These are phyloP conservation scores for Linnemannia schmuckeri DNA, from an alignment of 192 early-diverging fungal species.

Conservation along the genomic window DNA sequence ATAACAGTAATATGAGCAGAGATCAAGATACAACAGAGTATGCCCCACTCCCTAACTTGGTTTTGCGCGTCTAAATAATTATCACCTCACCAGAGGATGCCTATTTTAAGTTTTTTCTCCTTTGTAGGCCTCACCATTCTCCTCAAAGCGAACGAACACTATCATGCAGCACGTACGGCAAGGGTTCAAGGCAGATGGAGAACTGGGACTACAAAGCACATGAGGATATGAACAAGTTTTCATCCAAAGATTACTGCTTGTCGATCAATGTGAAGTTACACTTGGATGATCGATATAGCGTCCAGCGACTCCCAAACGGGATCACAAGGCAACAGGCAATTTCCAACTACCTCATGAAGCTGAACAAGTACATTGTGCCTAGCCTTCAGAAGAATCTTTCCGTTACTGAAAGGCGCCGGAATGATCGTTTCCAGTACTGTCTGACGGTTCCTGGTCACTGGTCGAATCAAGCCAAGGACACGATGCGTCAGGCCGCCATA, in stretches of 20 bases:
- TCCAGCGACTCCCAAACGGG: conserved; percentile 38
- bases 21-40: too few species aligned
- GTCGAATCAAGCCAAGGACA: conserved; percentile 63
- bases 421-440: conserved; percentile 53
- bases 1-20: too few species aligned
- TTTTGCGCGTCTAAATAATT: too few species aligned
- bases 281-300: conserved; percentile 44
- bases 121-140: conserved; percentile 53
- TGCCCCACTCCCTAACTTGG: too few species aligned
- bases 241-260: conserved; percentile 48
- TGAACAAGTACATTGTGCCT: conserved; percentile 47
- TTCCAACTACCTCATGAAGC: conserved; percentile 51
- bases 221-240: conserved; percentile 32
- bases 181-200: conserved; percentile 46
- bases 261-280: conserved; percentile 55
- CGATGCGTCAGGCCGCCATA: conserved; percentile 63
- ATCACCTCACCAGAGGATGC: conserved; percentile 13
- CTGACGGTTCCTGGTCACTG: conserved; percentile 67
- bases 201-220: conserved; percentile 61
- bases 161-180: conserved; percentile 50
- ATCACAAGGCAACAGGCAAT: conserved; percentile 41
- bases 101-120: too few species aligned
- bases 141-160: conserved; percentile 57
- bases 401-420: conserved; percentile 35
- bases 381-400: conserved; percentile 56